Conservation (phyloP, 805 yeast species). For the Saccharomycopsis capsularis region DNA sequence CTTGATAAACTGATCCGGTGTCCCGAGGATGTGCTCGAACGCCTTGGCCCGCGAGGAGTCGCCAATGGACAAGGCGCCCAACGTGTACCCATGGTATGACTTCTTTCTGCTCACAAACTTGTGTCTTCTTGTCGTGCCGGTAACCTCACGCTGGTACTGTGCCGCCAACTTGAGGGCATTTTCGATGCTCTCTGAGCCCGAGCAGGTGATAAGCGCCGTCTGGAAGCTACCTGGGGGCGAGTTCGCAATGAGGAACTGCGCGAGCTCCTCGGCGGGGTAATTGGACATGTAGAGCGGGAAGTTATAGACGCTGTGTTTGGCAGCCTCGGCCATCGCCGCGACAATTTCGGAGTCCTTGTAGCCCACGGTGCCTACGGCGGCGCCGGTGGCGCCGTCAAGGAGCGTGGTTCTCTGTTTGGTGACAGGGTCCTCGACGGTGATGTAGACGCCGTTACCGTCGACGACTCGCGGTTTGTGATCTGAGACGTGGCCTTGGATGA, state of each 20-base stretch:
- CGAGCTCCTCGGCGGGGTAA: conserved; percentile 37
- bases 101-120: conserved; percentile 38
- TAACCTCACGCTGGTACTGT: conserved; percentile 39
- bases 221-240: conserved; percentile 35
- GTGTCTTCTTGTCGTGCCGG: conserved; percentile 35
- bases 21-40: conserved; percentile 28
- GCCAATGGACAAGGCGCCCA: conserved; percentile 39
- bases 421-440: conserved; percentile 37
- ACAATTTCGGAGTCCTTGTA: conserved; percentile 37
- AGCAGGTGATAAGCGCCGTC: conserved; percentile 43
- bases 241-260: conserved; percentile 35
- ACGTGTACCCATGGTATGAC: conserved; percentile 44
- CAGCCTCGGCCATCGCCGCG: conserved; percentile 32
- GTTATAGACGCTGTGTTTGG: conserved; percentile 33
- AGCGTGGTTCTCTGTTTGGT: conserved; percentile 32
- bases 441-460: conserved; percentile 36
- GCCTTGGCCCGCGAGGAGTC: conserved; percentile 32
- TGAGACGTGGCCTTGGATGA: conserved; percentile 35
- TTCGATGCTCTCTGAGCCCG: conserved; percentile 67
- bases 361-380: conserved; percentile 46
- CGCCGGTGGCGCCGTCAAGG: conserved; percentile 44
- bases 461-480: conserved; percentile 35
- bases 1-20: conserved; percentile 27
- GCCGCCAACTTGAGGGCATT: conserved; percentile 54
- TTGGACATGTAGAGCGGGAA: conserved; percentile 31